phyloP scores from a whole-genome alignment of 257 asterid genomes.

The Oldenlandia corymbosa region DNA sequence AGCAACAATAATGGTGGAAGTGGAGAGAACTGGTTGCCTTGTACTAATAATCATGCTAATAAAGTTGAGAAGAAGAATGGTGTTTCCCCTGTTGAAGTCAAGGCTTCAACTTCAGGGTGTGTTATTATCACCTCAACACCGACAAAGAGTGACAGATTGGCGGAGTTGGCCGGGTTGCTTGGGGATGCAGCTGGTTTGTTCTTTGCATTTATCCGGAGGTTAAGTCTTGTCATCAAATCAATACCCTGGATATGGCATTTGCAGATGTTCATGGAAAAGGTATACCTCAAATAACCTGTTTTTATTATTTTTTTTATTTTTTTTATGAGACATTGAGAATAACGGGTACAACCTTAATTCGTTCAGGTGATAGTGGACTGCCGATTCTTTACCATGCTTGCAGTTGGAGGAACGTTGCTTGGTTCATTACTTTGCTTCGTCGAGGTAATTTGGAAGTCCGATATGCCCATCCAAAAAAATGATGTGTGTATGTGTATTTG shows the following conservation, averaged over 20 bases:
- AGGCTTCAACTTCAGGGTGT: conserved; percentile 29
- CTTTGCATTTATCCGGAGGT: conserved; percentile 19
- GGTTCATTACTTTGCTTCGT: conserved; percentile 62
- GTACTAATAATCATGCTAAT: conserved; percentile 11
- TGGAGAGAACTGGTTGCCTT: conserved; percentile 15
- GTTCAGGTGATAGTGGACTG: conserved; percentile 74
- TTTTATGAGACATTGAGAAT: no score
- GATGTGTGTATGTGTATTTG: no score
- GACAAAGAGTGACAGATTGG: conserved; percentile 26
- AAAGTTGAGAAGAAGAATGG: conserved; percentile 13
- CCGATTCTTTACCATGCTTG: conserved; percentile 72
- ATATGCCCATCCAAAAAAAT: not conserved
- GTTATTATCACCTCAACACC: conserved; percentile 36
- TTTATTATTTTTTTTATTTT: no score
- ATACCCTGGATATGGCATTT: conserved; percentile 38
- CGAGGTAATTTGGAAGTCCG: conserved; percentile 38
- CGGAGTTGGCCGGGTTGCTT: conserved; percentile 28
- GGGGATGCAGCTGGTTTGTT: conserved; percentile 17
- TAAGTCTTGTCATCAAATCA: conserved; percentile 21
- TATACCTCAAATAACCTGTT: conserved; percentile 7
- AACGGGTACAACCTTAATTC: no score
- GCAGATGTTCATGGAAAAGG: conserved; percentile 68
- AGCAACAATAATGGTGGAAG: no score
- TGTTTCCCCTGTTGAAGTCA: conserved; percentile 20
- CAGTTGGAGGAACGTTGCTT: conserved; percentile 70